phyloP scores from a whole-genome alignment of 164 flowering plant species.

The Liriodendron chinense region DNA sequence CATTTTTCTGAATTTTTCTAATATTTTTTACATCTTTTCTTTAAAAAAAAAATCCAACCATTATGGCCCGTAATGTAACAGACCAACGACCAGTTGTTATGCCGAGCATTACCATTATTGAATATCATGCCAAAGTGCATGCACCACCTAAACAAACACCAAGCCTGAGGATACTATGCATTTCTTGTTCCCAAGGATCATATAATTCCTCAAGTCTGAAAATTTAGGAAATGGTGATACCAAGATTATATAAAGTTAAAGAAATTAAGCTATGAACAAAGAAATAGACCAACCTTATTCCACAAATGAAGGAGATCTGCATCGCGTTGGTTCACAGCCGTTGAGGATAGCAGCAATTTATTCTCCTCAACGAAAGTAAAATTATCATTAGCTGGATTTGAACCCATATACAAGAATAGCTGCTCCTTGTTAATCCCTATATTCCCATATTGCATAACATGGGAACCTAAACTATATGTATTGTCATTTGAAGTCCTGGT shows the following conservation, averaged over 20 bases:
- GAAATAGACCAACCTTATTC: conserved; percentile 54
- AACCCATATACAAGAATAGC: conserved; percentile 62
- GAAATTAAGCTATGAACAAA: background rate
- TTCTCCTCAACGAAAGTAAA: conserved; percentile 48
- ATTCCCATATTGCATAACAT: conserved; percentile 91
- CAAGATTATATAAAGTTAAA: background rate
- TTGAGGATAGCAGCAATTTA: conserved; percentile 37
- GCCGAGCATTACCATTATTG: no score
- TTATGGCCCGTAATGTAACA: no score
- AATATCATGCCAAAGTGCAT: no score
- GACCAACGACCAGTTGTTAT: no score
- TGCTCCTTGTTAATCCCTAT: conserved; percentile 38
- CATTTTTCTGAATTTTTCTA: no score
- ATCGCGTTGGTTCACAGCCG: conserved; percentile 74
- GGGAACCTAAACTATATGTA: conserved; percentile 54
- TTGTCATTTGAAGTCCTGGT: conserved; percentile 48
- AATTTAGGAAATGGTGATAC: background rate
- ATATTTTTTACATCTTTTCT: no score
- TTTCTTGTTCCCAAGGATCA: no score
- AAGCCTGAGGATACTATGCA: no score
- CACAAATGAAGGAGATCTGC: conserved; percentile 82
- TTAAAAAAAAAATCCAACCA: no score
- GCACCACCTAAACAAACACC: no score
- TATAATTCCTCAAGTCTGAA: background rate
- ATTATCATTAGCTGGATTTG: conserved; percentile 78